Base-by-base conservation (phyloP, 2,329 filamentous ascomycete genomes). In the Zymoseptoria passerinii region DNA sequence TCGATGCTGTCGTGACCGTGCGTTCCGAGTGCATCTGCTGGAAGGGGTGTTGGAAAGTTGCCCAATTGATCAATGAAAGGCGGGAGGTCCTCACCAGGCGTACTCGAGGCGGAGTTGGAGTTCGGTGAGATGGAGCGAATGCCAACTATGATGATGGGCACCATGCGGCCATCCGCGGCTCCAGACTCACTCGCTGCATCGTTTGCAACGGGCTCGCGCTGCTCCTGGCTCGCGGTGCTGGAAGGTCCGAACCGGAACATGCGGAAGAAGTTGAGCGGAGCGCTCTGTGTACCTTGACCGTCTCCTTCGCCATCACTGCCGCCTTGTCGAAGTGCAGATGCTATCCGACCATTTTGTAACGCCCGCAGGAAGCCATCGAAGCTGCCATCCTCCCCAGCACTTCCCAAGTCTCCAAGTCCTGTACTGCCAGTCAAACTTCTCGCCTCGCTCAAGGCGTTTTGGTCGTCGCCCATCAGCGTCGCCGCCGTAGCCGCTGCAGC, bases 91-190 rank as follows among this genome's bases (percentile, higher is more conserved):
- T 78, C 77, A 19, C 75, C 74, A 23, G 74, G 71, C 13, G 67
- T 66, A 48, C 75, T 74, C 28, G 60, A 52, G n/a, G 60, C 64
- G 8, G 64, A 62, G 62, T 76, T 77, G 27, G 75, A 76, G 53
- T 72, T 73, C 19, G 83, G 79, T 29, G 81, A 83, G 58, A 87
- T 84, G 27, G 84, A 86, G 55, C 85, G 77, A 57, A 88, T 86
- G 56, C 85, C 85, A 48, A 88, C 85, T 55, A 88, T 85, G 50
- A 88, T 86, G 61, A 88, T 80, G 8, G 85, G 86, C 48, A 87
- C 82, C 72, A 85, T 85, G 20, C 85, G 78, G 52, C 81, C 81
- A 57, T 80, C 79, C 44, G 76, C 75, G 20, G 76, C 76, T 50
- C 73, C 59, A 20, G 66, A 65, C 29, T 74, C 66, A 49, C 72